Evolutionary conservation across 139 green algal species (phyloP).

Genomic region (Coelastrella sp.): DNA sequence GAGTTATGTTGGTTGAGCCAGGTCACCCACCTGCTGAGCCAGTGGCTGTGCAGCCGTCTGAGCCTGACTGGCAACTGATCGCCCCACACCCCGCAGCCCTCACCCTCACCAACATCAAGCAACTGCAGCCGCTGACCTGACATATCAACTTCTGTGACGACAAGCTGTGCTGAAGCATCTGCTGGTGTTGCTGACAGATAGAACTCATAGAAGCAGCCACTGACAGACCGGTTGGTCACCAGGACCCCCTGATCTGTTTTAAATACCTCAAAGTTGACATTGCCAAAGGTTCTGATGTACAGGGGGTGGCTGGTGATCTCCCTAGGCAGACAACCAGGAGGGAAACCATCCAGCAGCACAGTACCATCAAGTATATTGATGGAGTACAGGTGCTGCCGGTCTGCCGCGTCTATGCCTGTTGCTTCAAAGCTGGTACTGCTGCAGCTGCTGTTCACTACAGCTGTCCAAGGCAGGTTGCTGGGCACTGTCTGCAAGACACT

Average conservation of each 20-base stretch:
- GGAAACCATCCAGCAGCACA: constrained; percentile 41
- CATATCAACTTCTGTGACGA: constrained; percentile 6
- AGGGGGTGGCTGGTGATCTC: constrained; percentile 60
- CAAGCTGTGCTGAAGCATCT: constrained; percentile 32
- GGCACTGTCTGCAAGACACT: constrained; percentile 4
- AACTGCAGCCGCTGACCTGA: neutral
- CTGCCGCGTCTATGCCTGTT: neutral
- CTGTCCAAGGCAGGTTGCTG: neutral
- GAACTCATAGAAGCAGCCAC: constrained; percentile 32
- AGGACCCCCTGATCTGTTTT: constrained; percentile 35
- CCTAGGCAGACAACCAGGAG: constrained; percentile 53
- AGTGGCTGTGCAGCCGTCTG: constrained; percentile 45
- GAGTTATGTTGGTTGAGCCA: neutral
- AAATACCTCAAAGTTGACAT: constrained; percentile 61
- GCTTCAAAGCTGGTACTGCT: constrained; percentile 52
- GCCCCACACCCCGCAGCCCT: constrained; percentile 10
- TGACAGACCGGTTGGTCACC: constrained; percentile 39
- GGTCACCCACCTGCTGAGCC: constrained; percentile 10
- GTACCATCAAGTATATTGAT: constrained; percentile 66
- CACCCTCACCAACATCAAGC: constrained; percentile 26
- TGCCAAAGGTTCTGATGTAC: constrained; percentile 64
- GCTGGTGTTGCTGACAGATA: constrained; percentile 3
- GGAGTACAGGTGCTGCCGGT: constrained; percentile 11
- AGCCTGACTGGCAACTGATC: constrained; percentile 15
- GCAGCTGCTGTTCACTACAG: neutral